Evolutionary conservation across 2,329 filamentous ascomycete species (phyloP).

Genomic region (Aaosphaeria arxii): DNA sequence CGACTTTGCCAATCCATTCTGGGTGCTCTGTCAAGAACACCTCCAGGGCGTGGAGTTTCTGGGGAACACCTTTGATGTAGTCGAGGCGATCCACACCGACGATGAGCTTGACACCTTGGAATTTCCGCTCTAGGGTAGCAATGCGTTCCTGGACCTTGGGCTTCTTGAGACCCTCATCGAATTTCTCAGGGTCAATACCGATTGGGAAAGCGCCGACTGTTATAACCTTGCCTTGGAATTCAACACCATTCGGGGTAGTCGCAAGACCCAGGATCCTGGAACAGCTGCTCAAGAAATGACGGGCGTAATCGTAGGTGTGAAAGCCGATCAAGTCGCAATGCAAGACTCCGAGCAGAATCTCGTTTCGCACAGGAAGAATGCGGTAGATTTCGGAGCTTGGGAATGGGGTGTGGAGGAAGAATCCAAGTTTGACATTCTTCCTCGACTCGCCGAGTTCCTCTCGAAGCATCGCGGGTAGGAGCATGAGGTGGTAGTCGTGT

Average conservation of each 20-base stretch:
- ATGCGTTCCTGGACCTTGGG: constrained; percentile 87
- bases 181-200: constrained; percentile 96
- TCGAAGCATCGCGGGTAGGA: constrained; percentile 91
- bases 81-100: constrained; percentile 95
- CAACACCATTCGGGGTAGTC: constrained; percentile 90
- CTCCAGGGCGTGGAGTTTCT: constrained; percentile 94
- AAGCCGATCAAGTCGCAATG: constrained; percentile 96
- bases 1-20: constrained; percentile 96
- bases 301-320: constrained; percentile 98
- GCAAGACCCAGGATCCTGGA: constrained; percentile 80
- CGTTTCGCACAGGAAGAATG: constrained; percentile 87
- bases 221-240: constrained; percentile 83
- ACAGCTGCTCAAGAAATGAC: constrained; percentile 94
- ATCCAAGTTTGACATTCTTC: constrained; percentile 95
- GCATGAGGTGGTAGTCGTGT: constrained; percentile 98
- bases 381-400: constrained; percentile 96
- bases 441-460: constrained; percentile 77
- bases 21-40: constrained; percentile 96
- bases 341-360: constrained; percentile 80
- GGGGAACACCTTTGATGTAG: constrained; percentile 98
- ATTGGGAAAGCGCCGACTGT: constrained; percentile 96
- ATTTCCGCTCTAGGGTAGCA: constrained; percentile 79
- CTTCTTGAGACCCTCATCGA: constrained; percentile 82
- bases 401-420: constrained; percentile 97
- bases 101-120: constrained; percentile 92